These are phyloP conservation scores for Apiotrichum domesticum DNA, from an alignment of 1,284 basidiomycete species.

Conservation along the genomic window DNA sequence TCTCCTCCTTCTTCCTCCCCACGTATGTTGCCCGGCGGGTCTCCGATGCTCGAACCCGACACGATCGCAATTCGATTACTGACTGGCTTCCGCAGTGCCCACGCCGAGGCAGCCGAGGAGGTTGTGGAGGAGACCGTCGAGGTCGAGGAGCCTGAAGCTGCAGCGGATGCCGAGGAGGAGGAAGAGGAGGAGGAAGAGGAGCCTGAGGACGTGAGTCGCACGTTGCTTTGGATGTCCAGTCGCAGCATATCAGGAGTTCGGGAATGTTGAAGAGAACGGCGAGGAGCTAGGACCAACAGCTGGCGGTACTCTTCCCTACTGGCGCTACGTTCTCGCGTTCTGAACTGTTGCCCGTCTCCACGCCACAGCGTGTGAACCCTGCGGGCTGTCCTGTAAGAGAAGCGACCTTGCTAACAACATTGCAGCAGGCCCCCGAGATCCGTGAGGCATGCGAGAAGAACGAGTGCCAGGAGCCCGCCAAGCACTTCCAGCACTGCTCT, in stretches of 20 bases:
- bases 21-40: constrained; percentile 25
- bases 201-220: constrained; percentile 65
- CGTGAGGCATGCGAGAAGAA: constrained; percentile 68
- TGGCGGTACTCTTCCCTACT: no score
- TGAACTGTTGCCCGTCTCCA: no score
- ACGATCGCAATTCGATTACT: neutral
- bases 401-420: neutral
- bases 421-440: constrained; percentile 59
- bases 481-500: constrained; percentile 86
- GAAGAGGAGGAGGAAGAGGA: constrained; percentile 52
- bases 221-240: no score
- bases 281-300: no score
- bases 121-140: constrained; percentile 43
- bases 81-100: constrained; percentile 28
- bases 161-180: constrained; percentile 42
- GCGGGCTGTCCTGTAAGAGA: no score
- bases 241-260: no score
- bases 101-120: constrained; percentile 43
- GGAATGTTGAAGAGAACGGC: no score
- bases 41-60: neutral
- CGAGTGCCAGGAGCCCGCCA: constrained; percentile 63
- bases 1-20: constrained; percentile 34
- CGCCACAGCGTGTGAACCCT: no score
- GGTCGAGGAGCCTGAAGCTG: constrained; percentile 43
- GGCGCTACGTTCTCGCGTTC: no score